Evolutionary conservation across 306 rosid genomes (phyloP), one percentile per base, ranked within the genome.

Genomic region (Spatholobus suberectus): DNA sequence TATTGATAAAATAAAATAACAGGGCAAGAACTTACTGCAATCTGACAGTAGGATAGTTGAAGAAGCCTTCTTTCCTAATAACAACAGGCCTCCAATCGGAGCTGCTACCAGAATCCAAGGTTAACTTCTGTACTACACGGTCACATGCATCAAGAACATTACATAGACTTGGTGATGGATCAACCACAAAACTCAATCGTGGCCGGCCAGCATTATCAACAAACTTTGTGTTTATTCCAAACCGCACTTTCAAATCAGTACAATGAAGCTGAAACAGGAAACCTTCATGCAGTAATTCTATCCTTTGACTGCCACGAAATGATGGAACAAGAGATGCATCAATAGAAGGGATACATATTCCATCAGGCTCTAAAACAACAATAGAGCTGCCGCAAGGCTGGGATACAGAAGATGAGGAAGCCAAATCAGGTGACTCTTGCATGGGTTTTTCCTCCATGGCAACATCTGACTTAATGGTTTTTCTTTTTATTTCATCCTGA

Each of bases 21-120:
- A 58, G 46, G 77, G 5, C 29, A 70, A 23, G 74, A 82, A 96
- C 99, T 94, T 91, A 96, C 99, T 96, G 91, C 85, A 96, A 70
- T 91, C 99, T 92, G 80, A 86, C 82, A 20, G 95, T 94, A 26
- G 97, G 95, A 85, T 86, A 89, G 92, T 91, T 91, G 90, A 67
- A 24, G 84, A 78, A 92, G 68, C 97, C 98, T 5, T 78, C 70
- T 85, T 90, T 96, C 76, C 97, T 91, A 34, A 79, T 29, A 84
- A 96, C 98, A 82, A 87, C 87, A 6, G 93, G 91, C 83, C 90
- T 85, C 98, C 98, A 96, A 51, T 92, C 93, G 11, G 97, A 96
- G 76, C 74, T 75, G 82, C 95, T 89, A 3, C 89, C 93, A 44
- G 93, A 91, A 51, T 94, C 95, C 24, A 37, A 20, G 69, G 80